These are phyloP conservation scores for Sinapis alba DNA, from an alignment of 441 rosid genomes.

Conservation along the genomic window DNA sequence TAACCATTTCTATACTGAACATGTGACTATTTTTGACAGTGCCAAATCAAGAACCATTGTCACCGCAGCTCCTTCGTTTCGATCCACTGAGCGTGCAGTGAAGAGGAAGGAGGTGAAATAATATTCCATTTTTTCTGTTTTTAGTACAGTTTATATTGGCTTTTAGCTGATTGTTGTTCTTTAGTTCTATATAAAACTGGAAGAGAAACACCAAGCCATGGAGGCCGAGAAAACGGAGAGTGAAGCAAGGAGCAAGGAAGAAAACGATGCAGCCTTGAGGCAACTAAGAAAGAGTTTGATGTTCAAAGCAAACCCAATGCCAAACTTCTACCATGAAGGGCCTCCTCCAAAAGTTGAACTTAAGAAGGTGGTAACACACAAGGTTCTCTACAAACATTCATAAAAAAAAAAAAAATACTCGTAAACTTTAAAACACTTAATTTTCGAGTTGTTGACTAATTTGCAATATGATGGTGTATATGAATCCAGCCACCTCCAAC, in stretches of 20 bases:
- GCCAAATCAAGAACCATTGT: conserved; percentile 50
- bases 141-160: not conserved
- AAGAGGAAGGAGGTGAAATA: conserved; percentile 78
- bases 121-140: not conserved
- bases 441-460: conserved; percentile 10
- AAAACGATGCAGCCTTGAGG: conserved; percentile 80
- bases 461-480: conserved; percentile 3
- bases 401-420: not conserved
- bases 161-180: conserved; percentile 30
- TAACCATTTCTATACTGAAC: not conserved
- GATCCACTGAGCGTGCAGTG: conserved; percentile 83
- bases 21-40: conserved; percentile 39
- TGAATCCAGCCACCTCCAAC: conserved; percentile 81
- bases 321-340: conserved; percentile 89
- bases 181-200: conserved; percentile 84
- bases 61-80: conserved; percentile 68
- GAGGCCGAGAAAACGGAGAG: conserved; percentile 85
- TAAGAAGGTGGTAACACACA: conserved; percentile 68
- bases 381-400: conserved; percentile 33
- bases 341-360: conserved; percentile 88
- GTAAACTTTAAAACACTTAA: not conserved
- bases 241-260: conserved; percentile 92
- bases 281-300: conserved; percentile 81
- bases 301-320: conserved; percentile 95
- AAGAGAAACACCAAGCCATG: conserved; percentile 87